Base-by-base conservation (phyloP, 176 grass and related monocot species). In the Tillandsia fasciculata region DNA sequence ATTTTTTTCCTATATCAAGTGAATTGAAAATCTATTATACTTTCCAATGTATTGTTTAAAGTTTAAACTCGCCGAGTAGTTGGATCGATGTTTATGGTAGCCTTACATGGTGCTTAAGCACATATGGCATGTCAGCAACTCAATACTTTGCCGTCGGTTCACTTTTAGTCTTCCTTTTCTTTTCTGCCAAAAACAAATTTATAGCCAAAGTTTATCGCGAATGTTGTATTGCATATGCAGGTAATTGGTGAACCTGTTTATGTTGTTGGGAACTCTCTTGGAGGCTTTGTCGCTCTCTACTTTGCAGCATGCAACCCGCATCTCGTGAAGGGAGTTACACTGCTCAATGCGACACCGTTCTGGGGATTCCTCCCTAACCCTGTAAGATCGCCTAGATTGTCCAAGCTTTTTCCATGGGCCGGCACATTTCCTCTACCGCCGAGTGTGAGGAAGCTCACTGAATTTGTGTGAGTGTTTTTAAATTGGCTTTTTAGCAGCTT, bases 281-380 rank as follows among this genome's bases (percentile, higher is more conserved):
- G 94, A 81, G 89, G 94, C 57, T 99, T 90, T 51, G 82, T 93
- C 53, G 76, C 94, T 70, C 69, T 90, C 13, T 90, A 93, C 84
- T 64, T 93, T 53, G 89, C 89, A 63, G 84, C 94, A 68, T 88
- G 69, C 68, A 75, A 52, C 51, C 89, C 94, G 49, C 76, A 99
- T 58, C 89, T 93, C 72, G 80, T 99, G 70, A 99, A 90, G 76
- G 94, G 94, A 72, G 73, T 93, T 72, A 88, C 94, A 18, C 73
- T 99, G 77, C 89, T 99, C 74, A 99, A 99, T 71, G 94, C 89
- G 64, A 93, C 94, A 69, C 94, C 94, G 56, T 90, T 99, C 76
- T 99, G 94, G 94, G 87, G 89, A 52, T 99, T 99, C 79, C 83
- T 99, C 68, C 94, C 89, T 13, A 99, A 99, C 69, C 84, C 89